Percentiles rank a stretch among this genome's conserved stretches.
Evolutionary conservation across 495 filamentous ascomycete genomes (phyloP).

Genomic region (Stereocaulon alpinum): DNA sequence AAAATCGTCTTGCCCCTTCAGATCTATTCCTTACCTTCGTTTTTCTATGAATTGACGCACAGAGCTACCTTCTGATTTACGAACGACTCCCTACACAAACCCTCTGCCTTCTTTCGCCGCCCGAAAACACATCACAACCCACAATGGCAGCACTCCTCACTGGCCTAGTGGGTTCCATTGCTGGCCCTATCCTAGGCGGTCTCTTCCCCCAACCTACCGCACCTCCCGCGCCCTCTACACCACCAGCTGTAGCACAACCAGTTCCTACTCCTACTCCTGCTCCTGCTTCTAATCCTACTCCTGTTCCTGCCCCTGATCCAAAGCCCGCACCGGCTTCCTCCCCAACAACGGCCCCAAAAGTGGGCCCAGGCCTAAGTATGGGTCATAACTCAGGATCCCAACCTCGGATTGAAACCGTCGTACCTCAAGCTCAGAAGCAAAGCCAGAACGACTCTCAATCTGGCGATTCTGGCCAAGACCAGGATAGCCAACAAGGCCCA

Average conservation of each 20-base stretch:
- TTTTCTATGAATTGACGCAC: background rate
- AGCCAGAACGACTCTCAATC: background rate
- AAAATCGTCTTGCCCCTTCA: background rate
- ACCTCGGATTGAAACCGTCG: conserved; percentile 1
- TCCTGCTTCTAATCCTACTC: background rate
- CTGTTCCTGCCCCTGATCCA: background rate
- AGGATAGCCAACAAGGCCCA: background rate
- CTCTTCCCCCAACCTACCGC: background rate
- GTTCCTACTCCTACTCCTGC: background rate
- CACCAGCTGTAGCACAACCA: background rate
- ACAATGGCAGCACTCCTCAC: conserved; percentile 12
- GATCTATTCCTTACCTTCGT: background rate
- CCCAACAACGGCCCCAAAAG: background rate
- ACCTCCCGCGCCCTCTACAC: background rate
- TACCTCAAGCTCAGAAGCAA: conserved; percentile 2
- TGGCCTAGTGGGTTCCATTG: conserved; percentile 1
- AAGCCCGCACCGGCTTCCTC: background rate
- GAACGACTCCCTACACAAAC: background rate
- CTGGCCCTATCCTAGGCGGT: conserved; percentile 5
- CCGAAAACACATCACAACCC: background rate
- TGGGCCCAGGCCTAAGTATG: no score
- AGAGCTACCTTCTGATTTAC: background rate
- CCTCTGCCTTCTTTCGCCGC: background rate
- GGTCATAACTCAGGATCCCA: background rate
- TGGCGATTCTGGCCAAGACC: background rate